A percentile compares a stretch with the other conserved stretches of the same genome.
Conservation (phyloP, 495 filamentous ascomycete genomes). For the Terfezia claveryi region DNA sequence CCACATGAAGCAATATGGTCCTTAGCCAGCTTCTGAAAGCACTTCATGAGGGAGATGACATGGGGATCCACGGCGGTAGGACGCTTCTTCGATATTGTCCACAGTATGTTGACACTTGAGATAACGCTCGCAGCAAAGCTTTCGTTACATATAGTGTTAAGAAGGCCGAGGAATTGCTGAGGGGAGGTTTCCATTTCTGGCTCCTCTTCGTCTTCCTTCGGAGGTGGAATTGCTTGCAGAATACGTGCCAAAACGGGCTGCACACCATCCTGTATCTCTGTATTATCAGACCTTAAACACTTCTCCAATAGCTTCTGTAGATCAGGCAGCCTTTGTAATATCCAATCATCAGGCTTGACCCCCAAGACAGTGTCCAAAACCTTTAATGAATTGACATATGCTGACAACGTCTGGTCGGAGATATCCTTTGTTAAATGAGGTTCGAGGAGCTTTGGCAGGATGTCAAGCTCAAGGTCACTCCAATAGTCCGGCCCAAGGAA, state of each 20-base stretch:
- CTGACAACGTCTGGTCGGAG: slow-evolving; percentile 9
- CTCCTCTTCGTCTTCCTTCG: slow-evolving; percentile 77
- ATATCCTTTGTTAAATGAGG: slow-evolving; percentile 19
- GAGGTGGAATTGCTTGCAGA: slow-evolving; percentile 74
- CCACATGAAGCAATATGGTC: slow-evolving; percentile 60
- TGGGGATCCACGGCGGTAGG: slow-evolving; percentile 74
- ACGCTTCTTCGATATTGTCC: slow-evolving; percentile 66
- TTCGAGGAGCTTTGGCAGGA: slow-evolving; percentile 77
- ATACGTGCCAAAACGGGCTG: slow-evolving; percentile 67
- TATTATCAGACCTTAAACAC: slow-evolving; percentile 59
- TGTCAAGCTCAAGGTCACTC: slow-evolving; percentile 76
- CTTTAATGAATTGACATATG: slow-evolving; percentile 62
- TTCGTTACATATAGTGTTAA: slow-evolving; percentile 65
- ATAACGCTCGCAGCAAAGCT: slow-evolving; percentile 56
- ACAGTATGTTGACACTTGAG: slow-evolving; percentile 73
- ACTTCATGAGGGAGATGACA: slow-evolving; percentile 73
- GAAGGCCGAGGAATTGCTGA: slow-evolving; percentile 56
- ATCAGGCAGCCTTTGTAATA: slow-evolving; percentile 45
- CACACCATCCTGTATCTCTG: slow-evolving; percentile 79
- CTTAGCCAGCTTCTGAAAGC: slow-evolving; percentile 77
- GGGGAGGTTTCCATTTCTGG: slow-evolving; percentile 48
- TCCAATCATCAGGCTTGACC: slow-evolving; percentile 73
- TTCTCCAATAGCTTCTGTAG: slow-evolving; percentile 86
- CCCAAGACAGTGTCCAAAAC: slow-evolving; percentile 72
- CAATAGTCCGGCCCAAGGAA: slow-evolving; percentile 75